Percentiles rank a stretch among this genome's conserved stretches.
These are phyloP conservation scores for Astrothelium subdiscretum DNA, from an alignment of 495 filamentous ascomycete species.

Conservation along the genomic window DNA sequence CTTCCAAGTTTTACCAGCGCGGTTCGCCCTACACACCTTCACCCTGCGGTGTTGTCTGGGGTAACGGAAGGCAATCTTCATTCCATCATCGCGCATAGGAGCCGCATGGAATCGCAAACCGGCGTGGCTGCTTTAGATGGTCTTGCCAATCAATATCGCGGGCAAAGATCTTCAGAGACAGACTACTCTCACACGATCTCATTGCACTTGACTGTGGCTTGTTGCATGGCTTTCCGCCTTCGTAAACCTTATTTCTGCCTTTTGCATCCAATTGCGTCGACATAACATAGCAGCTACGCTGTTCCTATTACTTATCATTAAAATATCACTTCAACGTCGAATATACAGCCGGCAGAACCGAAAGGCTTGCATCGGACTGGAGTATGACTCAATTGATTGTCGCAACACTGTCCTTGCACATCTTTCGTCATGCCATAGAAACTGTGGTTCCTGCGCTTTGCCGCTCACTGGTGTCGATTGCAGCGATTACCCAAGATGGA, in stretches of 20 bases:
- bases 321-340: no score
- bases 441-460: not conserved
- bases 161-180: not conserved
- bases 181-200: not conserved
- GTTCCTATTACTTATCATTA: no score
- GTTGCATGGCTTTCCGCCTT: not conserved
- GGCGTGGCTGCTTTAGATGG: not conserved
- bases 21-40: not conserved
- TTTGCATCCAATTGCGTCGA: not conserved
- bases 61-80: not conserved
- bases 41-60: not conserved
- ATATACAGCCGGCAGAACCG: no score
- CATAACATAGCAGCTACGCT: not conserved
- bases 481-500: not conserved
- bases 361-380: no score
- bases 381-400: not conserved
- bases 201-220: not conserved
- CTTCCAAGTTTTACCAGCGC: not conserved
- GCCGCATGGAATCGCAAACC: not conserved
- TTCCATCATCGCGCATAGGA: conserved; percentile 1
- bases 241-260: not conserved
- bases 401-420: not conserved
- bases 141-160: not conserved
- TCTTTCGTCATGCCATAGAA: not conserved
- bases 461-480: not conserved